Evolutionary conservation across 768 basidiomycete species (phyloP), one percentile per base, ranked within the genome.

Genomic region (Naematelia encephala): DNA sequence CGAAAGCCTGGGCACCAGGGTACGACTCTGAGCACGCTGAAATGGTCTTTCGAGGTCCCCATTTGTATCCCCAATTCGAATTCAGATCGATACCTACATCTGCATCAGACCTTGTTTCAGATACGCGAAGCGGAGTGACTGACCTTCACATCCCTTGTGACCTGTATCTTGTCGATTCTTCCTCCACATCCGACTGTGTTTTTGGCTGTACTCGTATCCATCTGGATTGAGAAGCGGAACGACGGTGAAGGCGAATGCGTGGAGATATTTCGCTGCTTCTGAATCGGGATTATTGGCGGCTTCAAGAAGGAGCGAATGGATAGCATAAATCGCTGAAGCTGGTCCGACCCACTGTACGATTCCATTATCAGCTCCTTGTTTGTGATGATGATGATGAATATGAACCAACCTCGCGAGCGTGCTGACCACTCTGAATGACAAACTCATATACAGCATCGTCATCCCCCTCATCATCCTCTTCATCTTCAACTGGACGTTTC

Each of bases 271-370:
- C 26, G 70, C 66, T 0, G 78, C 72, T 77, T 79, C 16, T 75
- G 66, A 63, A 27, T 85, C 82, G 0, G 81, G 51, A 28, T 67
- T 59, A 4, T 34, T n/a, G 3, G 55, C 77, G 0, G 78, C 52
- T 55, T 84, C 76, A 4, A 83, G 76, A 3, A 87, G 79, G 3
- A 92, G 81, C 0, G 85, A 82, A 67, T 92, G 89, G 0, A 86
- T 82, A 42, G 89, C 70, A 71, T 90, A 90, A 11, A 88, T 79
- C 0, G 87, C 80, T 0, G 89, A 83, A 0, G 89, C 82, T 0
- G 87, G 85, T 2, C 89, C 86, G 52, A 92, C 82, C 90, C 90
- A 92, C 86, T 90, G 30, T 34, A n/a, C n/a, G n/a, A n/a, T n/a
- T n/a, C n/a, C n/a, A 57, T 16, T 29, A 46, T 59, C 28, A 47